phyloP scores from a whole-genome alignment of 805 yeast genomes.

The Hagleromyces aurorensis region DNA sequence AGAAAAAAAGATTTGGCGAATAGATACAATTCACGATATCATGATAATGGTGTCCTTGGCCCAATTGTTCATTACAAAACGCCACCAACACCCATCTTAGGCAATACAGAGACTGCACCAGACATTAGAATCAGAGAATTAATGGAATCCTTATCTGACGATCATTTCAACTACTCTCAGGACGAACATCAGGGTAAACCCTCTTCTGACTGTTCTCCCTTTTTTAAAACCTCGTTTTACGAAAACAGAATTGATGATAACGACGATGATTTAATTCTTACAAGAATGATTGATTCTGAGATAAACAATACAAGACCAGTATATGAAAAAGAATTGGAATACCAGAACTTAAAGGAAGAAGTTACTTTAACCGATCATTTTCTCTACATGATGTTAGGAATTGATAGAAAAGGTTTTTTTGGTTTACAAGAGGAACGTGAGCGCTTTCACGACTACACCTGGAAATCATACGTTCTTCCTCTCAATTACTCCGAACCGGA shows the following conservation, averaged over 20 bases:
- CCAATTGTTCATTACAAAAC: too few species aligned
- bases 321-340: conserved; percentile 23
- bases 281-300: conserved; percentile 14
- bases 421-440: conserved; percentile 18
- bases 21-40: too few species aligned
- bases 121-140: too few species aligned
- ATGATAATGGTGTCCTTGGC: too few species aligned
- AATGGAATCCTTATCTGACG: too few species aligned
- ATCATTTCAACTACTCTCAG: too few species aligned
- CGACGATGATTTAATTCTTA: conserved; percentile 17
- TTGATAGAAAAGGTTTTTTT: conserved; percentile 22
- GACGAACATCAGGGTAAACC: too few species aligned
- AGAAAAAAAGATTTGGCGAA: too few species aligned
- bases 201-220: conserved; percentile 19
- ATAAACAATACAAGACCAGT: conserved; percentile 8
- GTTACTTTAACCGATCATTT: conserved; percentile 13
- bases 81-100: too few species aligned
- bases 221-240: conserved; percentile 14
- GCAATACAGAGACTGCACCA: too few species aligned
- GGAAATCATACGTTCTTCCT: conserved; percentile 11
- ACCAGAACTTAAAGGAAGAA: conserved; percentile 11
- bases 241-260: conserved; percentile 16
- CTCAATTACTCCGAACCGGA: conserved; percentile 6
- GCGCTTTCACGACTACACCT: conserved; percentile 14
- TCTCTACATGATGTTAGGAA: conserved; percentile 20